These are phyloP conservation scores for Linnemannia elongata DNA, from an alignment of 192 early-diverging fungal genomes.

Conservation along the genomic window DNA sequence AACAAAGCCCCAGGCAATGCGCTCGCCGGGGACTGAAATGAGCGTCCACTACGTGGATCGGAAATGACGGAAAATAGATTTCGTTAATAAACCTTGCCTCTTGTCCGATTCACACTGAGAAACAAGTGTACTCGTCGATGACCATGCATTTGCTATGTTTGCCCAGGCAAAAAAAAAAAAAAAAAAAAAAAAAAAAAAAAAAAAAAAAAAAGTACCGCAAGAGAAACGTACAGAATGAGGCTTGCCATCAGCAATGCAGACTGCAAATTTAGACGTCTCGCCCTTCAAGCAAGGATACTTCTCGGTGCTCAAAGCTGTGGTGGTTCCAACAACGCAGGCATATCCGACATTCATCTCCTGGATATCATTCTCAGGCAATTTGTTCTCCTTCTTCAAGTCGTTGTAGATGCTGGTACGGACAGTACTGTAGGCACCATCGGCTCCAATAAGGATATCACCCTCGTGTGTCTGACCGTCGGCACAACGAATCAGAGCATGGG, in stretches of 20 bases:
- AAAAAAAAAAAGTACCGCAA: too few relatives aligned
- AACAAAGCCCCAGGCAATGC: slow-evolving; percentile 5
- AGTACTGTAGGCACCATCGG: slow-evolving; percentile 52
- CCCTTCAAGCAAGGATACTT: slow-evolving; percentile 22
- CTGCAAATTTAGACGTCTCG: neutral
- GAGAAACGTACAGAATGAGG: slow-evolving; percentile 21
- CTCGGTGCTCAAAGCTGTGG: slow-evolving; percentile 9
- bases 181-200: neutral
- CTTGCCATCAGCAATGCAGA: slow-evolving; percentile 13
- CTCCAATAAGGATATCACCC: slow-evolving; percentile 50
- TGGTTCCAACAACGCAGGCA: slow-evolving; percentile 29
- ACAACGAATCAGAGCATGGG: slow-evolving; percentile 23
- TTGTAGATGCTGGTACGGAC: slow-evolving; percentile 40
- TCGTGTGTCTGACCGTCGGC: slow-evolving; percentile 35
- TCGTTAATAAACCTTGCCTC: neutral
- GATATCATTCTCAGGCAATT: slow-evolving; percentile 20
- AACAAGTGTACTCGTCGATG: neutral
- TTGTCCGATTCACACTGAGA: neutral
- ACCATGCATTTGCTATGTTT: neutral
- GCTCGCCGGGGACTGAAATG: slow-evolving; percentile 12
- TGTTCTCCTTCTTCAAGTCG: neutral
- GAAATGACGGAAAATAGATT: neutral
- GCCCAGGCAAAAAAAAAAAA: neutral
- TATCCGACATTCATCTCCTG: slow-evolving; percentile 7
- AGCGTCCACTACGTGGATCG: neutral